Base-by-base conservation (phyloP, 208 protist genomes). In the Novymonas esmeraldas region DNA sequence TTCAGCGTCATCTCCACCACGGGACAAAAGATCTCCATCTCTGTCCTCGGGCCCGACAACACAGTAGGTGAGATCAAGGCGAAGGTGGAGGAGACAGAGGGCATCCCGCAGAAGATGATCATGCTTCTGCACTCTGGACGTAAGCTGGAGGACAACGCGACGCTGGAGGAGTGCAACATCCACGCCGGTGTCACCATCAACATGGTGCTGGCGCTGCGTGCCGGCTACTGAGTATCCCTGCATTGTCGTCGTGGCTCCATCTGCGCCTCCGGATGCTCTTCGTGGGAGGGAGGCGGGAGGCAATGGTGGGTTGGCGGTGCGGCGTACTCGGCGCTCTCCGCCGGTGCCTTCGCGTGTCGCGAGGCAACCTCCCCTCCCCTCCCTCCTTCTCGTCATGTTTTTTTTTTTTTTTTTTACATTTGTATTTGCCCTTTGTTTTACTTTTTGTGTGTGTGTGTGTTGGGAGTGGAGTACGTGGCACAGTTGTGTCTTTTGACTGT, bases 61-160 rank as follows among this genome's bases (percentile, higher is more conserved):
- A 95, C 82, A 7, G 79, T 97, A 6, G 64, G 55, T 0, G 79
- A 93, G 4, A 64, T 97, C 28, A 95, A 95, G 77, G 79, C 79
- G 20, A 83, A 82, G 62, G 65, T 97, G 2, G 81, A 94, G 67
- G 83, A 95, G 64, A 83, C 78, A 36, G 89, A 92, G 54, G 82
- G 87, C 10, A 89, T 96, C 55, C 82, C 87, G 16, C 74, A 75
- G 29, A 85, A 85, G 31, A 93, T 95, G 89, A 90, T 95, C 44
- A 74, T 79, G 60, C 72, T 97, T 24, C 74, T 97, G 6, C 90
- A 88, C 75, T 69, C 70, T 13, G 93, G 93, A n/a, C 73, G 79
- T 38, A 77, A 85, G 57, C 73, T 94, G 26, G 78, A 87, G 28
- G 88, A 94, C 67, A 75, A 72, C 28, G 80, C 78, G 41, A 92